Percentiles rank a stretch among this genome's conserved stretches.
Evolutionary conservation across 441 rosid species (phyloP).

Genomic region (Cnidoscolus chayamansa): DNA sequence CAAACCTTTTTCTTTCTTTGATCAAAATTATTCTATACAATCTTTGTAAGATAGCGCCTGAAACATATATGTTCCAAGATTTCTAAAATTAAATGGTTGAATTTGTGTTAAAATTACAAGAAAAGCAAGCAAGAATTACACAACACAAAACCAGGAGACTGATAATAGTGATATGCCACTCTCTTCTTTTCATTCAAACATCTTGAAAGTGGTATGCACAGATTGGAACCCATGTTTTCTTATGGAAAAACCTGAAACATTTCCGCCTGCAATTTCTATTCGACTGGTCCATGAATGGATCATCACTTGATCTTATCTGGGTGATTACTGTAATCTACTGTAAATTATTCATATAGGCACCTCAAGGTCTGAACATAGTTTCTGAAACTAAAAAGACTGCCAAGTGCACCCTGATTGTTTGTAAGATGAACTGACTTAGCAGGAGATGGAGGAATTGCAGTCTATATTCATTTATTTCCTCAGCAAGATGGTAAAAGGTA

Average conservation of each 20-base stretch:
- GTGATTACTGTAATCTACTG: no score
- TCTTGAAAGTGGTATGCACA: no score
- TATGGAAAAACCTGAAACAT: no score
- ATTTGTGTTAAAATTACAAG: conserved; percentile 11
- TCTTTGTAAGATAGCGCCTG: conserved; percentile 21
- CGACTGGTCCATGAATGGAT: no score
- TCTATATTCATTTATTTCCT: conserved; percentile 24
- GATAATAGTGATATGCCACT: conserved; percentile 26
- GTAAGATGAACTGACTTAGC: conserved; percentile 40
- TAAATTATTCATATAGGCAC: conserved; percentile 17
- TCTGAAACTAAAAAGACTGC: conserved; percentile 40
- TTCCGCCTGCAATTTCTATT: no score
- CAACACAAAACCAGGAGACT: background rate
- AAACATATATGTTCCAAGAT: background rate
- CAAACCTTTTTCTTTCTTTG: conserved; percentile 4
- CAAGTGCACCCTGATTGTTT: conserved; percentile 61
- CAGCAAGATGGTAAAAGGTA: conserved; percentile 52
- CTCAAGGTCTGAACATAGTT: conserved; percentile 36
- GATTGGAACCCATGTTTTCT: no score
- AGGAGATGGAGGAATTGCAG: conserved; percentile 38
- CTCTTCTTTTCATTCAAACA: background rate
- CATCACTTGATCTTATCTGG: no score
- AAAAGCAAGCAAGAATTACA: background rate
- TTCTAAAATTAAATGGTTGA: conserved; percentile 1
- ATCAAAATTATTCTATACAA: background rate